phyloP scores from a whole-genome alignment of 352 stramenopile genomes.

The Globisporangium middletonii region DNA sequence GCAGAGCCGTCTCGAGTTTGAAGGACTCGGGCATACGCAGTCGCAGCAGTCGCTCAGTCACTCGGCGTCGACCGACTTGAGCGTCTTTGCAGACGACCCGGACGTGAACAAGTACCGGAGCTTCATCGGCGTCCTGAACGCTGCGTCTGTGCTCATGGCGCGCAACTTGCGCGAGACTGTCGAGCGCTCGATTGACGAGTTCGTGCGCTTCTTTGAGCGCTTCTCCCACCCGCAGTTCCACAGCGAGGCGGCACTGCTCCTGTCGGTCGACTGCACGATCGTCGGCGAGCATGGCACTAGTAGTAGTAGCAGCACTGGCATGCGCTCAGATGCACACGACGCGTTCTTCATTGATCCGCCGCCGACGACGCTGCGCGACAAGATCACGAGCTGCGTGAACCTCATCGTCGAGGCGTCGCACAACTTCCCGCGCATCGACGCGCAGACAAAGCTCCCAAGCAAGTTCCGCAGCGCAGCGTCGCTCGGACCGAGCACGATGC shows the following conservation, averaged over 20 bases:
- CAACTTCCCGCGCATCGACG: conserved; percentile 86
- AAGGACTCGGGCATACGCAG: conserved; percentile 20
- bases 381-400: conserved; percentile 56
- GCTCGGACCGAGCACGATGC: conserved; percentile 83
- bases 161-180: conserved; percentile 81
- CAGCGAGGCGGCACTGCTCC: conserved; percentile 52
- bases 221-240: conserved; percentile 49
- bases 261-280: conserved; percentile 46
- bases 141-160: conserved; percentile 87
- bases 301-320: conserved; percentile 12
- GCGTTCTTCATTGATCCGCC: conserved; percentile 62
- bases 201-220: conserved; percentile 71
- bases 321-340: conserved; percentile 14
- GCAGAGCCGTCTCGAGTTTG: conserved; percentile 44
- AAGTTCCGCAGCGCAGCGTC: conserved; percentile 50
- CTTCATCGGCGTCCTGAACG: conserved; percentile 73
- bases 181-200: conserved; percentile 71
- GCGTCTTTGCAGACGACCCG: conserved; percentile 23
- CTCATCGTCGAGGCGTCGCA: conserved; percentile 78
- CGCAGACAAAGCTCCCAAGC: conserved; percentile 64
- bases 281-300: conserved; percentile 1
- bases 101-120: conserved; percentile 40
- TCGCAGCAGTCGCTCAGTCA: not conserved
- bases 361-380: conserved; percentile 45
- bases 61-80: conserved; percentile 6